phyloP scores from a whole-genome alignment of 371 early-diverging fungal species.

The Gilbertella persicaria region DNA sequence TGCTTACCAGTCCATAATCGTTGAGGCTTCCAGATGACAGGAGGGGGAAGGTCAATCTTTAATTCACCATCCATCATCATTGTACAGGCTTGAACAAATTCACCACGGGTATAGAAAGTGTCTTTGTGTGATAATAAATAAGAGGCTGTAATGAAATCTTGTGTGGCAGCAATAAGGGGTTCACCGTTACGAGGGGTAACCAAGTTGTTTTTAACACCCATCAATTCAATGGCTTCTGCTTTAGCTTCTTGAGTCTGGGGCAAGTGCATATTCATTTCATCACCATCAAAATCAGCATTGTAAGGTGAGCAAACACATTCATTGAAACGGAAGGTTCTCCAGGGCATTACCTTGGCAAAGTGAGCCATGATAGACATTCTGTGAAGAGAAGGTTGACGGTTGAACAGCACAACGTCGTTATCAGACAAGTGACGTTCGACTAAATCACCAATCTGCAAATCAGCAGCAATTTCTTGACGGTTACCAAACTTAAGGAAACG shows the following conservation, averaged over 20 bases:
- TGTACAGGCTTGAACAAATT: slow-evolving; percentile 89
- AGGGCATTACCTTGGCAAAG: slow-evolving; percentile 93
- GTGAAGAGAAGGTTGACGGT: slow-evolving; percentile 99
- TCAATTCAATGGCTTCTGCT: slow-evolving; percentile 96
- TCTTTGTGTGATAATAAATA: slow-evolving; percentile 94
- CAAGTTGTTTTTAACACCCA: slow-evolving; percentile 98
- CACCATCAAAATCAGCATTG: slow-evolving; percentile 99
- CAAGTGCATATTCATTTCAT: slow-evolving; percentile 99
- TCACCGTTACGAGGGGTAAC: slow-evolving; percentile 96
- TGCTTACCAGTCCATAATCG: slow-evolving; percentile 69
- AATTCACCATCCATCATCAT: slow-evolving; percentile 82
- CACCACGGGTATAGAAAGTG: slow-evolving; percentile 92
- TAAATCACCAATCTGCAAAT: slow-evolving; percentile 89
- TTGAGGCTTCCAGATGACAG: slow-evolving; percentile 84
- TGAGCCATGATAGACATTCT: slow-evolving; percentile 99
- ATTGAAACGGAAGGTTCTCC: slow-evolving; percentile 99
- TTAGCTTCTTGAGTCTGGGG: slow-evolving; percentile 99
- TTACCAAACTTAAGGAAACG: slow-evolving; percentile 79
- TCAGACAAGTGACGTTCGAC: slow-evolving; percentile 98
- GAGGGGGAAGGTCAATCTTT: slow-evolving; percentile 90
- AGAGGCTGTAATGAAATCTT: slow-evolving; percentile 99
- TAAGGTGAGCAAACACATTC: slow-evolving; percentile 99
- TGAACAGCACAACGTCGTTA: slow-evolving; percentile 99
- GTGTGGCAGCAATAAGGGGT: slow-evolving; percentile 98
- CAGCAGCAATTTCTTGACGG: slow-evolving; percentile 67